Percentiles rank a stretch among this genome's conserved stretches.
These are phyloP conservation scores for Coemansia sp. DNA, from an alignment of 192 early-diverging fungal species.

Conservation along the genomic window DNA sequence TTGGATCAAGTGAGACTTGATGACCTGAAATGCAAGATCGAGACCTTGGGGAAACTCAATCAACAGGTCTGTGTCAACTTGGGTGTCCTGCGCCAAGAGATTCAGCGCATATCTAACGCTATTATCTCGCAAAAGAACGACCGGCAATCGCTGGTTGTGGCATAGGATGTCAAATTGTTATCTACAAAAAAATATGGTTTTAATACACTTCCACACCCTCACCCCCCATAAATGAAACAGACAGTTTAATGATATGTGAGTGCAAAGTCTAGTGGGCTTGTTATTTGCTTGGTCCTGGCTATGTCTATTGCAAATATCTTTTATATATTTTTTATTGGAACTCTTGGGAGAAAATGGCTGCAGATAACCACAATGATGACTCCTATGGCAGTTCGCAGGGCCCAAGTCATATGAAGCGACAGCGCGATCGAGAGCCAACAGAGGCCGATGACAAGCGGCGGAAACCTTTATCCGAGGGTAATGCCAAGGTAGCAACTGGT, in stretches of 20 bases:
- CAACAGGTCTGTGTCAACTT: conserved; percentile 51
- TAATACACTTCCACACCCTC: not conserved
- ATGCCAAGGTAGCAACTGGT: conserved; percentile 63
- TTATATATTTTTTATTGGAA: not conserved
- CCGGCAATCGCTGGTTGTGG: not conserved
- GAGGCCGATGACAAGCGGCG: conserved; percentile 3
- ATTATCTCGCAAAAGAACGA: conserved; percentile 27
- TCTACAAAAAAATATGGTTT: not conserved
- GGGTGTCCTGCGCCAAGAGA: conserved; percentile 44
- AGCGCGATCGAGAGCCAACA: not conserved
- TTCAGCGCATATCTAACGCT: conserved; percentile 38
- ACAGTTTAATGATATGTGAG: not conserved
- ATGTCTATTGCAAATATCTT: not conserved
- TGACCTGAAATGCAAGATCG: conserved; percentile 43
- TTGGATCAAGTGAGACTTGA: conserved; percentile 47
- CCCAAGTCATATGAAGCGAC: not conserved
- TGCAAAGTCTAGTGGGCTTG: not conserved
- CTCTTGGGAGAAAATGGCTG: not conserved
- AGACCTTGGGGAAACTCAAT: conserved; percentile 45
- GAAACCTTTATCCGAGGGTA: not conserved
- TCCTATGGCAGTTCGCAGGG: not conserved
- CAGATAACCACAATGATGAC: not conserved
- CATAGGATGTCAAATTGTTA: not conserved
- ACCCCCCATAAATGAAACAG: not conserved
- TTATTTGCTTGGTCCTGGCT: not conserved